Evolutionary conservation across 371 early-diverging fungal genomes (phyloP).

Genomic region (Mortierella sp.): DNA sequence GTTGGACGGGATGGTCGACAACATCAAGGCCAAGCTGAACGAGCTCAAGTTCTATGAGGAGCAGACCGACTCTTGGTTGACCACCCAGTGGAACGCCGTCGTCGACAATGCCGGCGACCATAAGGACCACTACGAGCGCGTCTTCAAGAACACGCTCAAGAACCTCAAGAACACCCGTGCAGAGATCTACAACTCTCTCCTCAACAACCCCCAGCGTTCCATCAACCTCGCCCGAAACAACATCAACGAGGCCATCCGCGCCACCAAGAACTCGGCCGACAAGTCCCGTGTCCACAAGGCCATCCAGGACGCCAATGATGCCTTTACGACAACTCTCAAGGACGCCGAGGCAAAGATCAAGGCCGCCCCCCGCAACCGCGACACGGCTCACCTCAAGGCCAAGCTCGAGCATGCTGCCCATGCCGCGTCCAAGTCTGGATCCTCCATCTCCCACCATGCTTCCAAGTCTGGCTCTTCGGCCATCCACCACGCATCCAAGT

Average conservation of each 20-base stretch:
- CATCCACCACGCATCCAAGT: slow-evolving; percentile 26
- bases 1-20: slow-evolving; percentile 42
- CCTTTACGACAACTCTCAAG: slow-evolving; percentile 21
- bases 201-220: slow-evolving; percentile 31
- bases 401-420: slow-evolving; percentile 47
- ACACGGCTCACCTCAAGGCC: slow-evolving; percentile 37
- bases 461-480: slow-evolving; percentile 26
- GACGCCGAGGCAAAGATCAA: slow-evolving; percentile 51
- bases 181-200: slow-evolving; percentile 36
- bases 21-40: slow-evolving; percentile 38
- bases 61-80: slow-evolving; percentile 52
- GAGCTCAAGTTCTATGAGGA: slow-evolving; percentile 57
- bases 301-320: slow-evolving; percentile 40
- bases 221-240: slow-evolving; percentile 36
- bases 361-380: slow-evolving; percentile 32
- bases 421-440: slow-evolving; percentile 42
- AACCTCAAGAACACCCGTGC: slow-evolving; percentile 34
- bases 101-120: slow-evolving; percentile 42
- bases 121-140: slow-evolving; percentile 47
- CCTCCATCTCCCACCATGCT: slow-evolving; percentile 22
- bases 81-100: slow-evolving; percentile 51
- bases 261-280: slow-evolving; percentile 47
- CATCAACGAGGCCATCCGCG: slow-evolving; percentile 28
- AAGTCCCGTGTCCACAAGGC: slow-evolving; percentile 39
- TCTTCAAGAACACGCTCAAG: slow-evolving; percentile 34